phyloP scores from a whole-genome alignment of 148 eudicot genomes.

The Rhododendron simsii region DNA sequence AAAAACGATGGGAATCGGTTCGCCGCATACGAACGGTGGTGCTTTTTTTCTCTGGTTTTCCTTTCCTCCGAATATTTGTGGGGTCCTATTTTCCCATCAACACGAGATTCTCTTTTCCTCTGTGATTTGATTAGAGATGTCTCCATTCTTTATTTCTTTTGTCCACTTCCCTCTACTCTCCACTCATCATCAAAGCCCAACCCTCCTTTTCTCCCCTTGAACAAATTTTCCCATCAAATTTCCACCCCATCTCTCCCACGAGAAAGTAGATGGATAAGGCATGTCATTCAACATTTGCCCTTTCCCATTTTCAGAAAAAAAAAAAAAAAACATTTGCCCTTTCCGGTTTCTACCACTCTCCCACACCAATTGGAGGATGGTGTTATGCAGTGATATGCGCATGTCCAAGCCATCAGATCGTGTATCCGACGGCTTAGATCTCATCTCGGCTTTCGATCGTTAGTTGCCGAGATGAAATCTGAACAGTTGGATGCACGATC shows the following conservation, averaged over 20 bases:
- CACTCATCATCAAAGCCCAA: neutral
- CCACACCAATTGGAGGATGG: neutral
- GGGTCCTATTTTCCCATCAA: neutral
- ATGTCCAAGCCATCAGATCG: too few species aligned
- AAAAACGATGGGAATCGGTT: neutral
- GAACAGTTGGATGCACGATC: too few species aligned
- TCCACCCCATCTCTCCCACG: neutral
- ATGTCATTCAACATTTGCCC: neutral
- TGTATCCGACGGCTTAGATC: rapidly evolving
- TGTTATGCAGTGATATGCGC: rapidly evolving
- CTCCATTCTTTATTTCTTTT: neutral
- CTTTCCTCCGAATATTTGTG: neutral
- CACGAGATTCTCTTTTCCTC: neutral
- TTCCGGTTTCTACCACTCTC: neutral
- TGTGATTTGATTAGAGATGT: neutral
- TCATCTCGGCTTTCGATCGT: too few species aligned
- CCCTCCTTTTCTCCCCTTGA: neutral
- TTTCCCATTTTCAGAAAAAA: neutral
- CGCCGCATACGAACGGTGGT: constrained; percentile 6
- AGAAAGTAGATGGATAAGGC: neutral
- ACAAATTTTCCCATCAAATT: neutral
- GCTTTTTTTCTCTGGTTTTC: neutral
- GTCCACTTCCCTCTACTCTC: neutral
- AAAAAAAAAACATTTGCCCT: neutral
- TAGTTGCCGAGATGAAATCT: too few species aligned